Evolutionary conservation across 129 eudicot species (phyloP), one percentile per base, ranked within the genome.

Genomic region (Centrapalus pauciflorus): DNA sequence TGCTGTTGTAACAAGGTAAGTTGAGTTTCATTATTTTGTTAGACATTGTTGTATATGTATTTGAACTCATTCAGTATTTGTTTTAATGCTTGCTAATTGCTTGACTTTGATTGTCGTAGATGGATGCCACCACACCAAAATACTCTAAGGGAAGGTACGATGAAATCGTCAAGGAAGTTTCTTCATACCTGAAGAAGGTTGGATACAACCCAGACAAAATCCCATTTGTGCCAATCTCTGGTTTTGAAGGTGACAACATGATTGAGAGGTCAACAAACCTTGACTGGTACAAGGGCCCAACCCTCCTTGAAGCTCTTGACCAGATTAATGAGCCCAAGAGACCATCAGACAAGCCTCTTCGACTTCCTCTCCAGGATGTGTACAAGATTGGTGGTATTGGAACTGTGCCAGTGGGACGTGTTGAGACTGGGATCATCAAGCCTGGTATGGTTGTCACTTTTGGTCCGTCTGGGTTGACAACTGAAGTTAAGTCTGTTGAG

Each of bases 321-420:
- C 56, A 26, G 43, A 38, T 80, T 74, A 45, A 12, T 3, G 84
- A 80, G 80, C 84, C 84, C 33, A 80, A 80, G 64, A 75, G 84
- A 76, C 84, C 84, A 17, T 37, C 84, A 28, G 84, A 80, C 74
- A 80, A 80, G 71, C 84, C 84, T 35, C 81, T 80, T 13, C 84
- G 84, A 57, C 84, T 80, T 0, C 84, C 84, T 9, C 80, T 79
- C 14, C 84, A 79, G 66, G 84, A 79, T 25, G 84, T 79, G 10
- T 79, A 79, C 84, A 79, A 79, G 84, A 79, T 79, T 32, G 84
- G 84, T 26, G 84, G 84, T 48, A 80, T 80, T 69, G 84, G 84
- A 69, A 79, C 84, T 54, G 84, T 79, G 71, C 80, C 84, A 6
- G 84, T 79, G 25, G 84, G 84, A 32, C 80, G 84, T 69, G 84